Conservation (phyloP, 352 stramenopile genomes). For the Phytophthora syringae region DNA sequence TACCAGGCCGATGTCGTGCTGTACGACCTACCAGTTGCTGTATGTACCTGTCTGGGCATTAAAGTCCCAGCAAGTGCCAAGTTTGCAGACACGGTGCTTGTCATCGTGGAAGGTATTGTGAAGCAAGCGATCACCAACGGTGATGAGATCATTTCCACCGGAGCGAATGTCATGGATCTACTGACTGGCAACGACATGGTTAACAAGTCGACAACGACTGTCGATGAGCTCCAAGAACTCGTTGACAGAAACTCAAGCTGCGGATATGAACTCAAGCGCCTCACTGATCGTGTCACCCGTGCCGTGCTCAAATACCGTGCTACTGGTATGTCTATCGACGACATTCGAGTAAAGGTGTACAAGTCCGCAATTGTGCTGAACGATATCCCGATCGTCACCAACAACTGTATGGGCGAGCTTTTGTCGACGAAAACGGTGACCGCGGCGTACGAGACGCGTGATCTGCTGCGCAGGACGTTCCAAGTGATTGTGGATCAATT, state of each 20-base stretch:
- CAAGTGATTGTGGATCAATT: conserved; percentile 32
- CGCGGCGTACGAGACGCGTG: conserved; percentile 21
- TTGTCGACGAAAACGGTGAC: conserved; percentile 15
- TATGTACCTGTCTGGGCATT: conserved; percentile 51
- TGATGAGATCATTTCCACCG: conserved; percentile 28
- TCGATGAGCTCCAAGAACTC: conserved; percentile 28
- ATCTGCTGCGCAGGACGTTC: conserved; percentile 29
- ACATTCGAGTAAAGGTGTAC: conserved; percentile 26
- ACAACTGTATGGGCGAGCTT: conserved; percentile 28
- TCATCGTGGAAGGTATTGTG: conserved; percentile 28
- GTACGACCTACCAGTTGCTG: conserved; percentile 51
- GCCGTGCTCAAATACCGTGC: no score
- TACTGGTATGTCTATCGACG: no score
- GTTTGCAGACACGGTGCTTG: conserved; percentile 8
- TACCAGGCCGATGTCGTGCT: conserved; percentile 53
- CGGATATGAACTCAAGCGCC: conserved; percentile 32
- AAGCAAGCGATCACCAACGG: conserved; percentile 28
- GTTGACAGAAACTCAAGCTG: conserved; percentile 29
- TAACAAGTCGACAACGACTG: conserved; percentile 18
- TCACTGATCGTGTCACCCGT: conserved; percentile 28
- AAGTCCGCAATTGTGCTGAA: conserved; percentile 23
- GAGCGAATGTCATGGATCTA: conserved; percentile 23
- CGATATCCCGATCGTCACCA: conserved; percentile 19
- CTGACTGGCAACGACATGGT: conserved; percentile 14
- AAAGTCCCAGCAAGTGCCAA: conserved; percentile 19